These are phyloP conservation scores for Biscogniauxia sp. DNA, from an alignment of 2,329 filamentous ascomycete genomes.

Conservation along the genomic window DNA sequence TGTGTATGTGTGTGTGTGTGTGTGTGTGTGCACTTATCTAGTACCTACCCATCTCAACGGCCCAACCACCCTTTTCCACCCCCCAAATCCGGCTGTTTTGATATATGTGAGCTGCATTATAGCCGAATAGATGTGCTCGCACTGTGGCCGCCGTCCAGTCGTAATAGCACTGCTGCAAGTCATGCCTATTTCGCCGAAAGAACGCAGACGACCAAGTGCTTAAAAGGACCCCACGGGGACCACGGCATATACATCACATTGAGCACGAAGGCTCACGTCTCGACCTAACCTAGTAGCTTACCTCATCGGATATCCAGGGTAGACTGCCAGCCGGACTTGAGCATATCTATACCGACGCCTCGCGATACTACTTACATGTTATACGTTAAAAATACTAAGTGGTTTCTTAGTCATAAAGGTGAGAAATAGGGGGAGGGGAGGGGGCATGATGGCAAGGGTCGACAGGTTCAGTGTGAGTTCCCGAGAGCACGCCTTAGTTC, in stretches of 20 bases:
- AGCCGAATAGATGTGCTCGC: slow-evolving; percentile 15
- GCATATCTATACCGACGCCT: slow-evolving; percentile 7
- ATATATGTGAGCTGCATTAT: slow-evolving; percentile 21
- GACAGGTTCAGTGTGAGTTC: neutral
- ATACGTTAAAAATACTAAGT: slow-evolving; percentile 3
- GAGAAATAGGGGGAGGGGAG: neutral
- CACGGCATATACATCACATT: slow-evolving; percentile 10
- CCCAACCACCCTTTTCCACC: neutral
- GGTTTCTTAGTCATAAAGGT: neutral
- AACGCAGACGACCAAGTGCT: slow-evolving; percentile 14
- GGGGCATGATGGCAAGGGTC: neutral
- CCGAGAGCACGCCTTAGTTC: slow-evolving; percentile 7
- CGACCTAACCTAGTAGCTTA: too few relatives aligned
- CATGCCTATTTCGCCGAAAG: slow-evolving; percentile 28
- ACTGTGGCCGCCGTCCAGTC: slow-evolving; percentile 11
- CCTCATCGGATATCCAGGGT: too few relatives aligned
- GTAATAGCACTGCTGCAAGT: slow-evolving; percentile 20
- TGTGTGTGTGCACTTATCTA: slow-evolving; percentile 4
- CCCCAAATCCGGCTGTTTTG: slow-evolving; percentile 30
- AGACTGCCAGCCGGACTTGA: neutral
- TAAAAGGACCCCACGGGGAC: slow-evolving; percentile 5
- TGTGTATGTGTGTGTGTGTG: slow-evolving; percentile 17
- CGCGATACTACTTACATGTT: slow-evolving; percentile 10
- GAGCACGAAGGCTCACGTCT: neutral
- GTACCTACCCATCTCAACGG: neutral